These are phyloP conservation scores for Leucaena leucocephala DNA, from an alignment of 306 rosid genomes.

Conservation along the genomic window DNA sequence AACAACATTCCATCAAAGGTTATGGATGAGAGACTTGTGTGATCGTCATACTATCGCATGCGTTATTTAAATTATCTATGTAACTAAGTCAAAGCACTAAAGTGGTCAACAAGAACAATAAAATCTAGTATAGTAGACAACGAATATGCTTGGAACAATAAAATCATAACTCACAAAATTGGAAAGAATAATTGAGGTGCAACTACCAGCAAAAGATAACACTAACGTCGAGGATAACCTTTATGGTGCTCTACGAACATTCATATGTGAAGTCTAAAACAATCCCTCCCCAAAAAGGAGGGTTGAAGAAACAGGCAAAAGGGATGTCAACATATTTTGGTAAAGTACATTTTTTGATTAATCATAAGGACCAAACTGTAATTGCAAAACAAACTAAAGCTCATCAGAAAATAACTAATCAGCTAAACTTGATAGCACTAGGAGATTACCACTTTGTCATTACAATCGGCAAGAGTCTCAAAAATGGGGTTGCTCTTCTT, in stretches of 20 bases:
- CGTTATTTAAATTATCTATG: background rate
- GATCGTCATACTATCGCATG: background rate
- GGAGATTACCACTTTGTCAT: slow-evolving; percentile 22
- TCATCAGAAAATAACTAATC: background rate
- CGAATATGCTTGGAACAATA: background rate
- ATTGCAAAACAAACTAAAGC: slow-evolving; percentile 29
- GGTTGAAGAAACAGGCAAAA: background rate
- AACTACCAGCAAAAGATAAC: background rate
- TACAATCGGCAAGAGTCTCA: slow-evolving; percentile 12
- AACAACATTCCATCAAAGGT: background rate
- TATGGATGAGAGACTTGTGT: background rate
- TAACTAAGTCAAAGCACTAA: background rate
- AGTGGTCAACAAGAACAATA: background rate
- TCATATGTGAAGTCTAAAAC: background rate
- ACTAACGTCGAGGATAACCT: background rate
- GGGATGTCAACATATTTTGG: background rate
- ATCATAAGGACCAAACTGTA: slow-evolving; percentile 18
- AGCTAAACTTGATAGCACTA: slow-evolving; percentile 20
- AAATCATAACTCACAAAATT: background rate
- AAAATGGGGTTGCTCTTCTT: background rate
- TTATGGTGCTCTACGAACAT: background rate
- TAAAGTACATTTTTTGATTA: slow-evolving; percentile 3
- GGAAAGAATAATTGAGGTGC: background rate
- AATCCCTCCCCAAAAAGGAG: background rate
- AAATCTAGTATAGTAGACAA: background rate